These are phyloP conservation scores for Fusarium zealandicum DNA, from an alignment of 2,329 filamentous ascomycete genomes.

Conservation along the genomic window DNA sequence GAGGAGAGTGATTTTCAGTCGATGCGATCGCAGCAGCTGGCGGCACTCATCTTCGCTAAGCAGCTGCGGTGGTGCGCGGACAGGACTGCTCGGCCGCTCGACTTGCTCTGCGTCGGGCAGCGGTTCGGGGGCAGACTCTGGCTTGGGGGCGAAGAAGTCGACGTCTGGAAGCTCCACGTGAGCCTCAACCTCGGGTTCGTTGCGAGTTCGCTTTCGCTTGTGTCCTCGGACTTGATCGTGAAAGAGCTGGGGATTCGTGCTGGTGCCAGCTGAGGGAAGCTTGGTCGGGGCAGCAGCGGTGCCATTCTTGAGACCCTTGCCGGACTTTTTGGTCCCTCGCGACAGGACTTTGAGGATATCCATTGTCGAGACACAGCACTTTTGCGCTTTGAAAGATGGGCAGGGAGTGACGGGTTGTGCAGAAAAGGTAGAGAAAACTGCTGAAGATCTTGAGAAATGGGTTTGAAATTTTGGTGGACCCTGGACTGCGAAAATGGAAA, in stretches of 20 bases:
- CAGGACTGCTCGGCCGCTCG: constrained; percentile 42
- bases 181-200: constrained; percentile 45
- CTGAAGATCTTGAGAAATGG: constrained; percentile 20
- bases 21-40: constrained; percentile 77
- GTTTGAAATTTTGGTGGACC: constrained; percentile 40
- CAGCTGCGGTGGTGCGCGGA: constrained; percentile 49
- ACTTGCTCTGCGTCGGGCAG: constrained; percentile 31
- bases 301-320: constrained; percentile 45
- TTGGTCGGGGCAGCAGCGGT: constrained; percentile 48
- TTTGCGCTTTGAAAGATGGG: constrained; percentile 6
- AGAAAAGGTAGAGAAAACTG: constrained; percentile 28
- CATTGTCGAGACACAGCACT: constrained; percentile 53
- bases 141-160: constrained; percentile 66
- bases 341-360: constrained; percentile 78
- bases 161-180: constrained; percentile 54
- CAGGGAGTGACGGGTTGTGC: constrained; percentile 4
- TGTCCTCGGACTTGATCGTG: constrained; percentile 61
- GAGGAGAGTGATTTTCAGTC: constrained; percentile 84
- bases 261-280: constrained; percentile 70
- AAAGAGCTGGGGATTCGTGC: constrained; percentile 73
- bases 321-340: constrained; percentile 68
- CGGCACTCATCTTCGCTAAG: constrained; percentile 73
- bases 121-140: constrained; percentile 46
- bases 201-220: constrained; percentile 62
- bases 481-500: constrained; percentile 6